Conservation (phyloP, 169 alveolate species). For the Plasmodium ovale region DNA sequence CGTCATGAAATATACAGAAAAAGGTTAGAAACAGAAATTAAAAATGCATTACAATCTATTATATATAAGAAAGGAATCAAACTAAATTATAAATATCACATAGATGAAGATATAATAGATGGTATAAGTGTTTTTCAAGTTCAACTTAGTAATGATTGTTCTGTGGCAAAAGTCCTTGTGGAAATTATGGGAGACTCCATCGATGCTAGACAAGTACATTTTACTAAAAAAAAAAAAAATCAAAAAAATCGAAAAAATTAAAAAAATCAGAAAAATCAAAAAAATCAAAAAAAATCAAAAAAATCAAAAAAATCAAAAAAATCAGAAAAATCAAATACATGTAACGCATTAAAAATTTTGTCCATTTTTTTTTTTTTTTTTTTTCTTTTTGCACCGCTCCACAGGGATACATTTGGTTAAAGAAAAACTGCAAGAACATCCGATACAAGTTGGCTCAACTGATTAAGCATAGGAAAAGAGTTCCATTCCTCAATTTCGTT, state of each 20-base stretch:
- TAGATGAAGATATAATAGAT: slow-evolving; percentile 76
- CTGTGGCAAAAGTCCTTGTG: slow-evolving; percentile 67
- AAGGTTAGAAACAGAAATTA: slow-evolving; percentile 54
- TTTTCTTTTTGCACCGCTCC: too few species aligned
- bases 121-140: slow-evolving; percentile 56
- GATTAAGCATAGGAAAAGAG: slow-evolving; percentile 61
- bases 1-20: slow-evolving; percentile 73
- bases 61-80: slow-evolving; percentile 69
- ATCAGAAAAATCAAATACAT: too few species aligned
- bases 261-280: too few species aligned
- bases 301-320: too few species aligned
- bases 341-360: too few species aligned
- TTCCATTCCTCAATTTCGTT: slow-evolving; percentile 62
- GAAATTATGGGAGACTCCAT: slow-evolving; percentile 76
- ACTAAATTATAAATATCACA: slow-evolving; percentile 64
- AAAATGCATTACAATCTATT: slow-evolving; percentile 65
- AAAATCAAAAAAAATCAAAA: too few species aligned
- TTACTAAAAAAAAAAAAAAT: too few species aligned
- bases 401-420: slow-evolving; percentile 68
- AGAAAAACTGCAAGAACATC: slow-evolving; percentile 57
- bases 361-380: not conserved
- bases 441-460: slow-evolving; percentile 70
- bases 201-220: slow-evolving; percentile 69
- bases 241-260: too few species aligned
- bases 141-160: slow-evolving; percentile 60